Evolutionary conservation across 306 rosid genomes (phyloP), one percentile per base, ranked within the genome.

Genomic region (Ormosia semicastrata): DNA sequence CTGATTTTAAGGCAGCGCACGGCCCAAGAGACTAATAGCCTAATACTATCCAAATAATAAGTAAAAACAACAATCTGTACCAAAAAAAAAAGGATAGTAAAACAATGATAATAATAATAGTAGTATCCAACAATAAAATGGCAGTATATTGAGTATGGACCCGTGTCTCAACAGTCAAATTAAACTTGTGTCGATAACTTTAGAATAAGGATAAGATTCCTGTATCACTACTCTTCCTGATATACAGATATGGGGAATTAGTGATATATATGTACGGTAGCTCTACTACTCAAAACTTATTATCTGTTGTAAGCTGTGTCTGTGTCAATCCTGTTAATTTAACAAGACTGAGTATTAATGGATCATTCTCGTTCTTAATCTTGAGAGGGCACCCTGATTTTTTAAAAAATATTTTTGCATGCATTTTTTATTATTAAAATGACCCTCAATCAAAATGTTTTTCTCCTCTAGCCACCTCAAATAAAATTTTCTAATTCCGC

Each of bases 91-190:
- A 24, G 1, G 24, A 24, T 24, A 24, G 24, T 24, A 24, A 24
- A 24, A 24, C 24, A 24, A 24, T 24, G 1, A 30, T 5, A 4
- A 8, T 39, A 58, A 60, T 43, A 17, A 56, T 56, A 50, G 44
- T 34, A 43, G 34, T 8, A n/a, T 15, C 66, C n/a, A 53, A 77
- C 10, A 40, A 34, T 30, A 52, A 18, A 18, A 63, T 56, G 71
- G 81, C 71, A 79, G 50, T 39, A 14, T 30, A 32, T 57, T 54
- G 75, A 67, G 18, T 15, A 64, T 47, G 68, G 52, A 47, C 78
- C 53, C 39, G 77, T 68, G 82, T 44, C 71, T 62, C 66, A 58
- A 64, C 76, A 44, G 72, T 66, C 57, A 81, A 77, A 85, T 24
- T 44, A 41, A 59, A 58, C 73, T 34, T 13, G 37, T 46, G 71